phyloP scores from a whole-genome alignment of 2,329 filamentous ascomycete genomes.

The Scopulariopsis brevicaulis region DNA sequence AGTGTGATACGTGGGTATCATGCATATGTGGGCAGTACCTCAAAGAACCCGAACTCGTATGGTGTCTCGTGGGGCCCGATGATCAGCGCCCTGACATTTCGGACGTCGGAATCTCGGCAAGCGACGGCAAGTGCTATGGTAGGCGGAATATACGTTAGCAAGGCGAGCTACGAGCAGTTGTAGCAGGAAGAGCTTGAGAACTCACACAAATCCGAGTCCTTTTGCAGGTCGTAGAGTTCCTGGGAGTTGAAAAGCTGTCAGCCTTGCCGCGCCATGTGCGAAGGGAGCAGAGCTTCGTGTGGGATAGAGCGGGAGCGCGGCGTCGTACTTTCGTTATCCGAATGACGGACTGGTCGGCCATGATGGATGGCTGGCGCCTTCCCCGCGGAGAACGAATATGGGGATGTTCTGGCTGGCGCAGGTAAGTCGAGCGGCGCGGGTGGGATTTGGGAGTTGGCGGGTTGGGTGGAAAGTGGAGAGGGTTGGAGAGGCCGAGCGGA shows the following conservation, averaged over 20 bases:
- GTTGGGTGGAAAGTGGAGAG: not conserved
- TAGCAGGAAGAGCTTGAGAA: conserved; percentile 5
- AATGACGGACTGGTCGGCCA: conserved; percentile 80
- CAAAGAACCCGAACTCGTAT: conserved; percentile 96
- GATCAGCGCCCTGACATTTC: conserved; percentile 77
- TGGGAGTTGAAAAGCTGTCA: conserved; percentile 19
- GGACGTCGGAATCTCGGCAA: conserved; percentile 78
- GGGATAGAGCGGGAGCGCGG: not conserved
- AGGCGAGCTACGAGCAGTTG: not conserved
- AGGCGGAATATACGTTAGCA: not conserved
- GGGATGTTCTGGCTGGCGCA: not conserved
- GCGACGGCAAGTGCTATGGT: conserved; percentile 68
- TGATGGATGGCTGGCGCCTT: conserved; percentile 22
- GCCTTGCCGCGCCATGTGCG: conserved; percentile 1
- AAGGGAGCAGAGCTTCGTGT: not conserved
- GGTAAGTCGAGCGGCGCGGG: not conserved
- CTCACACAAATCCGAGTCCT: conserved; percentile 72
- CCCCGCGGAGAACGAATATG: not conserved
- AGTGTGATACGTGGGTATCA: conserved; percentile 13
- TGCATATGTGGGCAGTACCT: conserved; percentile 41
- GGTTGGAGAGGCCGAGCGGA: not conserved
- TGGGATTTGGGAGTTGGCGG: not conserved
- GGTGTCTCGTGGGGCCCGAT: conserved; percentile 89
- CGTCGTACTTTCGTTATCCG: conserved; percentile 67
- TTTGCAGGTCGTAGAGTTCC: conserved; percentile 81